These are phyloP conservation scores for Ceratocystis alfenasii DNA, from an alignment of 2,329 filamentous ascomycete genomes.

Conservation along the genomic window DNA sequence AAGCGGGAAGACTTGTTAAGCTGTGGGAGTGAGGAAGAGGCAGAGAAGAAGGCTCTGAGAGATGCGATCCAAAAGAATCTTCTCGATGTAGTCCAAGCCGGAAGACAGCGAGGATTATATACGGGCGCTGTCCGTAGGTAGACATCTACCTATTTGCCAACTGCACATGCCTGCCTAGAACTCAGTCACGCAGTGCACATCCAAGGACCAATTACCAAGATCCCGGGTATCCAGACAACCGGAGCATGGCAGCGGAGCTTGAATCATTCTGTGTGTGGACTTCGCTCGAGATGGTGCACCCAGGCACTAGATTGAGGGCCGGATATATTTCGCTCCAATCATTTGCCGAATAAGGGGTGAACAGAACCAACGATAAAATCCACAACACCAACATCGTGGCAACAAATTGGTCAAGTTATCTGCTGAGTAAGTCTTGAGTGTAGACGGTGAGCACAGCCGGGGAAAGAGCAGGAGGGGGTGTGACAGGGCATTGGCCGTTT, in stretches of 20 bases:
- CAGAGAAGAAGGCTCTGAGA: neutral
- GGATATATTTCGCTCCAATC: neutral
- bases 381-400: constrained; percentile 8
- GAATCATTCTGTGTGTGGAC: neutral
- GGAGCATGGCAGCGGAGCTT: neutral
- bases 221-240: neutral
- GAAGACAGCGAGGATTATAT: neutral
- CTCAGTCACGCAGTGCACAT: constrained; percentile 4
- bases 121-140: neutral
- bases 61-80: neutral
- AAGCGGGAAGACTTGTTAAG: too few relatives aligned
- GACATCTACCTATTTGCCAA: neutral
- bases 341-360: neutral
- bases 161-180: neutral
- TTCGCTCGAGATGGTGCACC: neutral
- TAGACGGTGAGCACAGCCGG: neutral
- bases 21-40: neutral
- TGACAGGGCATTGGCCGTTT: neutral
- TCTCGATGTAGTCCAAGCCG: neutral
- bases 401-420: neutral
- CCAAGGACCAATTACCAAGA: neutral
- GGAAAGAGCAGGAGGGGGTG: neutral
- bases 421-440: constrained; percentile 2
- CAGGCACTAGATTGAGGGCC: neutral
- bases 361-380: neutral